phyloP scores from a whole-genome alignment of 306 rosid species.

The Acacia melanoxylon region DNA sequence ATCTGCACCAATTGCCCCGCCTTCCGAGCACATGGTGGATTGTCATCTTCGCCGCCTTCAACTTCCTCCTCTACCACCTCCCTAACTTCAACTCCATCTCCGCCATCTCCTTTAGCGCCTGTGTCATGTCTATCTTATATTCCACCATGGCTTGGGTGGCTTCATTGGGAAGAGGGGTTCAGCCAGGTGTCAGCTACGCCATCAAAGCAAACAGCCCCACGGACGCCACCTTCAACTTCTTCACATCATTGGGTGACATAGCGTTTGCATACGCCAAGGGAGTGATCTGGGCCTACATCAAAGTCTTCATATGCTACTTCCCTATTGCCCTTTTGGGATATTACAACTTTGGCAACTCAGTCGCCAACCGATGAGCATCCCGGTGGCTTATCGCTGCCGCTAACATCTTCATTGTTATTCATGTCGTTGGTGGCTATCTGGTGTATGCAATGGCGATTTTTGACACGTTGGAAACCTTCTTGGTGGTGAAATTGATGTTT shows the following conservation, averaged over 20 bases:
- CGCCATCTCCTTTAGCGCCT: conserved; percentile 65
- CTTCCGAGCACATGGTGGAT: conserved; percentile 57
- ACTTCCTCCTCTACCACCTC: conserved; percentile 62
- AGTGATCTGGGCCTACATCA: conserved; percentile 60
- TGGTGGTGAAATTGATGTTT: conserved; percentile 54
- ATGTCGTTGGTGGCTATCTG: conserved; percentile 87
- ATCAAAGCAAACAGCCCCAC: conserved; percentile 28
- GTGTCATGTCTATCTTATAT: conserved; percentile 62
- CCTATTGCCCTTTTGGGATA: conserved; percentile 77
- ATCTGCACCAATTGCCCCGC: conserved; percentile 44
- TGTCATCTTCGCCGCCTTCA: conserved; percentile 54
- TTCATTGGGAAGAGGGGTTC: conserved; percentile 41
- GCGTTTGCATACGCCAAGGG: conserved; percentile 89
- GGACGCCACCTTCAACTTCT: conserved; percentile 51
- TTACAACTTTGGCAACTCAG: conserved; percentile 54
- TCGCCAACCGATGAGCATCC: conserved; percentile 54
- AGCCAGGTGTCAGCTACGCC: conserved; percentile 49
- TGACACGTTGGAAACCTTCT: conserved; percentile 74
- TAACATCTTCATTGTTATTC: conserved; percentile 74
- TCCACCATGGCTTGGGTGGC: conserved; percentile 84
- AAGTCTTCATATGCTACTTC: conserved; percentile 78
- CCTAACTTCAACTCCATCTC: conserved; percentile 84
- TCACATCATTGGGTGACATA: conserved; percentile 71
- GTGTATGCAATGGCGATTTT: conserved; percentile 80
- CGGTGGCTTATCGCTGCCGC: conserved; percentile 74